These are phyloP conservation scores for Marvania coccoides DNA, from an alignment of 139 green algal genomes.

Conservation along the genomic window DNA sequence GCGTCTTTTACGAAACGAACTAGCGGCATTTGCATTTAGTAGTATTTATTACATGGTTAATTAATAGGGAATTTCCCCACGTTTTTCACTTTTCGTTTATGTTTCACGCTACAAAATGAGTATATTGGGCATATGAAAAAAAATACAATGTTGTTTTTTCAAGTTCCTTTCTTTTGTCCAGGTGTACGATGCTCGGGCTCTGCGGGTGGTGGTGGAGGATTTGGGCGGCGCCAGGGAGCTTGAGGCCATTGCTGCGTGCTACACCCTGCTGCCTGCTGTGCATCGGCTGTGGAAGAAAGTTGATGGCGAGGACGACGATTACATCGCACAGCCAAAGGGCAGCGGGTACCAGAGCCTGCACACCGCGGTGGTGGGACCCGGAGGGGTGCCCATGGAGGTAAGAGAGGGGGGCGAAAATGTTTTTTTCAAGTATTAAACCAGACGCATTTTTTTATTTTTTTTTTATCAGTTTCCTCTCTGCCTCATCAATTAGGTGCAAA, in stretches of 20 bases:
- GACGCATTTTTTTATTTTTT: background rate
- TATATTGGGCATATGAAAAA: background rate
- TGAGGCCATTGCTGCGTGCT: slow-evolving; percentile 57
- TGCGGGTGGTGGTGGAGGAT: slow-evolving; percentile 89
- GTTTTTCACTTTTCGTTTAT: too few species aligned
- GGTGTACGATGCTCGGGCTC: slow-evolving; percentile 83
- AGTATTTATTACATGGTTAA: too few species aligned
- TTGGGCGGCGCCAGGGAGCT: slow-evolving; percentile 26
- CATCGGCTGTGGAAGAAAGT: slow-evolving; percentile 79
- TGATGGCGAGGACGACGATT: slow-evolving; percentile 75
- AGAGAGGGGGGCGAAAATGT: too few species aligned
- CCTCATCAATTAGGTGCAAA: too few species aligned
- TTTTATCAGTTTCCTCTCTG: background rate
- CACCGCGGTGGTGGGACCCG: slow-evolving; percentile 60
- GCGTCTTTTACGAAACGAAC: too few species aligned
- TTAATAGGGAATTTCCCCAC: too few species aligned
- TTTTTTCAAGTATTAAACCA: background rate
- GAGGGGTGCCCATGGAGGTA: slow-evolving; percentile 70
- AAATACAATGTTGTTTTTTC: too few species aligned
- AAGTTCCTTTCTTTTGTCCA: too few species aligned
- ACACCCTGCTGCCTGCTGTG: slow-evolving; percentile 68
- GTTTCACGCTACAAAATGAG: too few species aligned
- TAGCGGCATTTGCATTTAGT: too few species aligned
- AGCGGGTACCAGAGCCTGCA: slow-evolving; percentile 84
- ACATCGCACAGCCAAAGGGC: slow-evolving; percentile 79